Evolutionary conservation across 2,329 filamentous ascomycete species (phyloP).

Genomic region (Meredithiella fracta): DNA sequence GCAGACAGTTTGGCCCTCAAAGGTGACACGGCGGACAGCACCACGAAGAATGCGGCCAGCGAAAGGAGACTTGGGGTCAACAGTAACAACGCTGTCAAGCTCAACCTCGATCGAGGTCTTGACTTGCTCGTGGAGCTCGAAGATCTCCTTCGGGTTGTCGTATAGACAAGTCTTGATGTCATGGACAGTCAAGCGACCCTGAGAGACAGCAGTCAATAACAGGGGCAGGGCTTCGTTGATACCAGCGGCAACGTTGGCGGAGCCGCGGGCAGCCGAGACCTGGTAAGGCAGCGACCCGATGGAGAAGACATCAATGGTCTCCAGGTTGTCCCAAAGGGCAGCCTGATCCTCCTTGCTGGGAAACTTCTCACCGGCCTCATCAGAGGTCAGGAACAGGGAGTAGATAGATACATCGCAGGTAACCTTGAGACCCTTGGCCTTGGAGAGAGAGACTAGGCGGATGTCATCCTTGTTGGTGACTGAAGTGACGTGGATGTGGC

Average conservation of each 20-base stretch:
- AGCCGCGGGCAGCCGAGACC: constrained; percentile 40
- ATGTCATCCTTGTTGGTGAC: constrained; percentile 73
- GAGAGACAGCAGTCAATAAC: constrained; percentile 57
- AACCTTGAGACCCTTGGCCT: constrained; percentile 65
- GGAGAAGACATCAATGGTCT: constrained; percentile 62
- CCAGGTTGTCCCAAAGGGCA: constrained; percentile 57
- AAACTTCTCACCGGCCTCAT: constrained; percentile 49
- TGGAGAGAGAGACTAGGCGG: constrained; percentile 57
- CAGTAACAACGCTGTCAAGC: constrained; percentile 42
- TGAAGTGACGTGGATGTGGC: constrained; percentile 64
- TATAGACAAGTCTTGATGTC: constrained; percentile 56
- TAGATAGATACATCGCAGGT: constrained; percentile 74
- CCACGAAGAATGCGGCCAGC: constrained; percentile 51
- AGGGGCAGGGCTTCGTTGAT: constrained; percentile 60
- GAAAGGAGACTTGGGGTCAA: constrained; percentile 41
- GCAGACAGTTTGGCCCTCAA: constrained; percentile 58
- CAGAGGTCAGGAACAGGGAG: constrained; percentile 56
- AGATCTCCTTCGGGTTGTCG: constrained; percentile 65
- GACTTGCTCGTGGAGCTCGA: constrained; percentile 67
- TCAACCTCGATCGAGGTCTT: constrained; percentile 59
- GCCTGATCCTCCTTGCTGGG: constrained; percentile 53
- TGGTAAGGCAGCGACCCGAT: constrained; percentile 66
- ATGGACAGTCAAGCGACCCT: constrained; percentile 56
- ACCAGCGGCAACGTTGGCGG: constrained; percentile 44
- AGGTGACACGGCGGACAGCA: constrained; percentile 57